A percentile compares a stretch with the other conserved stretches of the same genome.
phyloP scores from a whole-genome alignment of 208 protist species.

The Leishmania mexicana region DNA sequence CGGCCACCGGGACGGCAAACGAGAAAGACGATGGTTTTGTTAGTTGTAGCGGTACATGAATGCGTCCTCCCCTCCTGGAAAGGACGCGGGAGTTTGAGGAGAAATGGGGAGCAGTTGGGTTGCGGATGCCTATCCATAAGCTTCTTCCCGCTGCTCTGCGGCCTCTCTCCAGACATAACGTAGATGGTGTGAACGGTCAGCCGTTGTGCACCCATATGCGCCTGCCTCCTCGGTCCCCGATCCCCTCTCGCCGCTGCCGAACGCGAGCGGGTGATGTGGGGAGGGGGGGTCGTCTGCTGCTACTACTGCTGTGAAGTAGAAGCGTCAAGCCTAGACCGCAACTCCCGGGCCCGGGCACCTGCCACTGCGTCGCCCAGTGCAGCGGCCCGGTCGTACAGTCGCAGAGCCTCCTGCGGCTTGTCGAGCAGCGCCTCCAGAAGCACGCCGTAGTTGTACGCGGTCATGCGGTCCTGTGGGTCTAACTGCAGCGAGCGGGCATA shows the following conservation, averaged over 20 bases:
- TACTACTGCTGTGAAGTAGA: background rate
- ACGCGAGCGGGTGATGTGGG: background rate
- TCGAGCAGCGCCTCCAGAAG: conserved; percentile 72
- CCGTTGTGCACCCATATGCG: background rate
- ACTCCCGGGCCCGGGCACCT: conserved; percentile 51
- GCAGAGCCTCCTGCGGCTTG: conserved; percentile 43
- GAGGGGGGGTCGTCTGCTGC: background rate
- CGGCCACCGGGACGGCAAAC: background rate
- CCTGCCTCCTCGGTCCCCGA: background rate
- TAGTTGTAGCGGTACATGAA: background rate
- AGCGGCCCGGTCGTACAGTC: conserved; percentile 57
- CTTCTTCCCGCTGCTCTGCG: background rate
- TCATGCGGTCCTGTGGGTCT: conserved; percentile 73
- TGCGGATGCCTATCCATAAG: background rate
- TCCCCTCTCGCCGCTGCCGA: background rate
- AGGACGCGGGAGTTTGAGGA: conserved; percentile 3
- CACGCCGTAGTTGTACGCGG: conserved; percentile 85
- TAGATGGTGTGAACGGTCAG: background rate
- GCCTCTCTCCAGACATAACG: background rate
- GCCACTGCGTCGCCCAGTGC: conserved; percentile 58
- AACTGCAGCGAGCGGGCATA: conserved; percentile 60
- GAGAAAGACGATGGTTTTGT: background rate
- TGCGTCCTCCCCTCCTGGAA: background rate
- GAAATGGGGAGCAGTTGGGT: background rate
- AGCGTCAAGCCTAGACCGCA: conserved; percentile 23